These are phyloP conservation scores for Lactarius deliciosus DNA, from an alignment of 768 basidiomycete species.

Conservation along the genomic window DNA sequence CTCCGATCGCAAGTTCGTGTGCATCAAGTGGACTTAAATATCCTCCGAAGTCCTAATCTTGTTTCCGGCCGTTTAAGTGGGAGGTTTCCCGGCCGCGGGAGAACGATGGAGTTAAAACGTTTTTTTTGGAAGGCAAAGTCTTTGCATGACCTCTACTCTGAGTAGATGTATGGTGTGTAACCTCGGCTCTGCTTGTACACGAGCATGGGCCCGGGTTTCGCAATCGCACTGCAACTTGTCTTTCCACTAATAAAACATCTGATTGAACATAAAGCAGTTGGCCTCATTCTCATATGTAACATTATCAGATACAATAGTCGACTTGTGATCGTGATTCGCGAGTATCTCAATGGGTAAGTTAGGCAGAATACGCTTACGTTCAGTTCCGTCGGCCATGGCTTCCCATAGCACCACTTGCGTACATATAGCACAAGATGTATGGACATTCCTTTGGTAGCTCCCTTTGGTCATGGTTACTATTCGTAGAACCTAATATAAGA, in stretches of 20 bases:
- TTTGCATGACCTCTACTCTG: neutral
- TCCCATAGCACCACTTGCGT: no score
- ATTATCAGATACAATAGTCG: neutral
- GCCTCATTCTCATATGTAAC: neutral
- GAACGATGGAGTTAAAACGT: neutral
- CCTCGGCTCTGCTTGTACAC: no score
- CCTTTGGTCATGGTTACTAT: neutral
- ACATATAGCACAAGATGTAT: neutral
- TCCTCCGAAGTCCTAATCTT: slow-evolving; percentile 49
- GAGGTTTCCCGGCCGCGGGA: neutral
- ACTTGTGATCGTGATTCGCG: neutral
- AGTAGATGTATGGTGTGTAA: neutral
- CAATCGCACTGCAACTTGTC: neutral
- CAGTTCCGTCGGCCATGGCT: no score
- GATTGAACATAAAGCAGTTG: neutral
- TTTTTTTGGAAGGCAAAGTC: neutral
- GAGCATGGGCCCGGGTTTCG: neutral
- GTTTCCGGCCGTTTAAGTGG: neutral
- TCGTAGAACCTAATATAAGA: neutral
- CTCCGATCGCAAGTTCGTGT: slow-evolving; percentile 52
- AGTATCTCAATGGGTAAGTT: neutral
- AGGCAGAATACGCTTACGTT: no score
- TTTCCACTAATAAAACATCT: neutral
- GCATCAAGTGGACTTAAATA: slow-evolving; percentile 59
- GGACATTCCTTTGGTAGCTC: neutral